Evolutionary conservation across 441 rosid genomes (phyloP).

Genomic region (Biscutella laevigata): DNA sequence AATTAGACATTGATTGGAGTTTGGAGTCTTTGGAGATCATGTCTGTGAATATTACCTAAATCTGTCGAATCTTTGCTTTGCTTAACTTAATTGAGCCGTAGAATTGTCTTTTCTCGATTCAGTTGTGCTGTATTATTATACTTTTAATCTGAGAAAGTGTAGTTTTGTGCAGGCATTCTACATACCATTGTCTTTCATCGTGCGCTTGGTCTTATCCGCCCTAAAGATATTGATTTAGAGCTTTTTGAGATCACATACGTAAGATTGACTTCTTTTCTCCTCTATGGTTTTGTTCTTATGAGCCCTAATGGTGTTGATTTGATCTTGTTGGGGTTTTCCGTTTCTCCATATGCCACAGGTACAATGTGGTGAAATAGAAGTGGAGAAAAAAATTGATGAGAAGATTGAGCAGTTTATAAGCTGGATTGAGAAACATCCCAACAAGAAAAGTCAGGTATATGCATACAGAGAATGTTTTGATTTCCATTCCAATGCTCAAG

Average conservation of each 20-base stretch:
- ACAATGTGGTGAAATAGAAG: slow-evolving; percentile 75
- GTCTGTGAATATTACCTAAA: too few relatives aligned
- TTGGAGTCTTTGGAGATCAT: background rate
- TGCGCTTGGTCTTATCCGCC: slow-evolving; percentile 85
- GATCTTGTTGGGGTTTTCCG: background rate
- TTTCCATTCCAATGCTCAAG: background rate
- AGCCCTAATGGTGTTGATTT: background rate
- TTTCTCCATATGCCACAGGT: slow-evolving; percentile 36
- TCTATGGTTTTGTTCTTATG: background rate
- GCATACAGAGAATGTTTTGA: background rate
- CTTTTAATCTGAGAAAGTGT: background rate
- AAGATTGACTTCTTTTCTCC: slow-evolving; percentile 24
- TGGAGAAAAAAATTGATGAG: slow-evolving; percentile 87
- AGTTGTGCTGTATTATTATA: background rate
- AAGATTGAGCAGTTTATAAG: slow-evolving; percentile 81
- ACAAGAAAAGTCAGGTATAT: slow-evolving; percentile 84
- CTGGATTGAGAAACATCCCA: slow-evolving; percentile 92
- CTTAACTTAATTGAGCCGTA: too few relatives aligned
- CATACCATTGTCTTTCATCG: slow-evolving; percentile 85
- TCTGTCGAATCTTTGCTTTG: too few relatives aligned
- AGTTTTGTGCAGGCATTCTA: slow-evolving; percentile 45
- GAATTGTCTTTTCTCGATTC: background rate
- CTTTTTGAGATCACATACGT: slow-evolving; percentile 85
- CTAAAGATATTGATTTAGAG: slow-evolving; percentile 83
- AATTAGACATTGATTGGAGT: background rate